phyloP scores from a whole-genome alignment of 2,329 filamentous ascomycete genomes.

The Colletotrichum aenigma region DNA sequence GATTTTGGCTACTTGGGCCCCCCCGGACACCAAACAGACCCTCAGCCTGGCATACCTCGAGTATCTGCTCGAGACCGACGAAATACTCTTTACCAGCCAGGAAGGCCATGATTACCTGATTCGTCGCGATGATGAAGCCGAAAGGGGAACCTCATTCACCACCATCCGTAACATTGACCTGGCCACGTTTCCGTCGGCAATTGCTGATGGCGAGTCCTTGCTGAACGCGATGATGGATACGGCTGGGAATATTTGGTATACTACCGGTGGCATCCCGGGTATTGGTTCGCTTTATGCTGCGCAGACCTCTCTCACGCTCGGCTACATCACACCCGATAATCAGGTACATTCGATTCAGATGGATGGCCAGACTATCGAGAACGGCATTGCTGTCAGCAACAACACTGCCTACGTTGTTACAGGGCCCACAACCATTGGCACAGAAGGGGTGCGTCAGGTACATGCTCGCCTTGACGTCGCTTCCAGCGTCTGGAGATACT shows the following conservation, averaged over 20 bases:
- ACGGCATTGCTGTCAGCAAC: background rate
- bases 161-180: background rate
- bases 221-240: background rate
- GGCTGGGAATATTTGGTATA: background rate
- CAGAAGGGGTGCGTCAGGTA: background rate
- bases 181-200: background rate
- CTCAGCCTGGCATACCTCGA: background rate
- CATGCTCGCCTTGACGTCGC: background rate
- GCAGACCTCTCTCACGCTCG: background rate
- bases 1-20: background rate
- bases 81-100: background rate
- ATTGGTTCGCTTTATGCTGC: background rate
- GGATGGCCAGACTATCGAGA: background rate
- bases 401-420: background rate
- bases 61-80: background rate
- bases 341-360: background rate
- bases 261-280: background rate
- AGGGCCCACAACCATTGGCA: background rate
- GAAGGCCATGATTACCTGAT: background rate
- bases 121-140: background rate
- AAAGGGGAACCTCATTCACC: background rate
- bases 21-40: background rate
- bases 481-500: background rate
- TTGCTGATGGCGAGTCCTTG: background rate
- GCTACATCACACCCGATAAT: background rate